These are phyloP conservation scores for Tieghemiomyces parasiticus DNA, from an alignment of 192 early-diverging fungal genomes.

Conservation along the genomic window DNA sequence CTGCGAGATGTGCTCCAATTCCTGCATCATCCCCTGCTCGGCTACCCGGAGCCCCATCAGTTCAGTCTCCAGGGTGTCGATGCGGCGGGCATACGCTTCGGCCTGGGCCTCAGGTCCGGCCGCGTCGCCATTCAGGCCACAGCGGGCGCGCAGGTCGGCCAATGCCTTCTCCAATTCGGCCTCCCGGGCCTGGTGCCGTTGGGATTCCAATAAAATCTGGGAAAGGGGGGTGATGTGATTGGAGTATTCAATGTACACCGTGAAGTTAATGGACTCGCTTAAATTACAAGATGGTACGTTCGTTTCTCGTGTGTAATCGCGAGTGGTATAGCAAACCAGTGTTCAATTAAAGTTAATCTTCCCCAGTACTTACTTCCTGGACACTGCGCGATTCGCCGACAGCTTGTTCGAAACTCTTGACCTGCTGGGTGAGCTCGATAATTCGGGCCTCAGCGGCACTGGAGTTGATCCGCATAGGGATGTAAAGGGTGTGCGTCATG, in stretches of 20 bases:
- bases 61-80: not conserved
- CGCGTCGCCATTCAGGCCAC: not conserved
- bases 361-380: not conserved
- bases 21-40: conserved; percentile 34
- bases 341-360: too few species aligned
- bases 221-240: too few species aligned
- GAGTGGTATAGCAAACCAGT: too few species aligned
- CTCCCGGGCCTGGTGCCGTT: not conserved
- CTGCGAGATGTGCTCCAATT: conserved; percentile 37
- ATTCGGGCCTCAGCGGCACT: not conserved
- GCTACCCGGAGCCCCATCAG: conserved; percentile 2
- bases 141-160: not conserved
- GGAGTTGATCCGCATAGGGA: not conserved
- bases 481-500: not conserved
- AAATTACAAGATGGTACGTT: too few species aligned
- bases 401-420: not conserved
- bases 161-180: not conserved
- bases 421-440: not conserved
- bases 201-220: not conserved
- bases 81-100: not conserved
- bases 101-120: conserved; percentile 6
- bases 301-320: too few species aligned
- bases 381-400: not conserved
- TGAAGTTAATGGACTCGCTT: too few species aligned
- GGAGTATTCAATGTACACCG: too few species aligned